Conservation (phyloP, 345 rosid genomes). For the Capsella bursapastoris region DNA sequence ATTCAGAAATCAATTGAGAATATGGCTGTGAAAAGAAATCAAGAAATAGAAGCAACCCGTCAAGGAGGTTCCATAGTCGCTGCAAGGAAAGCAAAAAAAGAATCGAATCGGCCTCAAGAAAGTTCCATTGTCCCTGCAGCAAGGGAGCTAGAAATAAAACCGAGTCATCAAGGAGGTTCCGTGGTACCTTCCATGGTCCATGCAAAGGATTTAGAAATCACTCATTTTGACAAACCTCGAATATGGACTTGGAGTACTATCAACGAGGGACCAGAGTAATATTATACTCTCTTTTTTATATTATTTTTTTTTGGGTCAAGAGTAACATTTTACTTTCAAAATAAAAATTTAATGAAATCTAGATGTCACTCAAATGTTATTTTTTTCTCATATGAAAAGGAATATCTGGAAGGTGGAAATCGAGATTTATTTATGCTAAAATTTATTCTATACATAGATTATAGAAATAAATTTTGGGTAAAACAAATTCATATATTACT, state of each 20-base stretch:
- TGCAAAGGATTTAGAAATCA: neutral
- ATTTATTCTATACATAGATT: neutral
- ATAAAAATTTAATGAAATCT: too few relatives aligned
- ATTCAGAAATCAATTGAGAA: neutral
- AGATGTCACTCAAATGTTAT: neutral
- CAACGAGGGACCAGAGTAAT: slow-evolving; percentile 26
- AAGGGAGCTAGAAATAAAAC: slow-evolving; percentile 19
- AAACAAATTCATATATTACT: neutral
- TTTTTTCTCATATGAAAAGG: neutral
- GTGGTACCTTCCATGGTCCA: neutral
- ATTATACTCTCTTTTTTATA: neutral
- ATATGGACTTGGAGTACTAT: slow-evolving; percentile 27
- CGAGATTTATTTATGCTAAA: neutral
- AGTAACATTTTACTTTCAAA: too few relatives aligned
- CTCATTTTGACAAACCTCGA: neutral
- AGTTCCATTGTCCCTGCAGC: slow-evolving; percentile 47
- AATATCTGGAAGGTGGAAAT: neutral
- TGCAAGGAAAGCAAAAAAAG: slow-evolving; percentile 14
- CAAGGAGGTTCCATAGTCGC: slow-evolving; percentile 43
- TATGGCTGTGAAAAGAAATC: slow-evolving; percentile 19
- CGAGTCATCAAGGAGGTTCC: neutral
- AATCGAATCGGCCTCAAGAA: neutral
- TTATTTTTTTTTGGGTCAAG: too few relatives aligned
- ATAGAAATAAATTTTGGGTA: neutral
- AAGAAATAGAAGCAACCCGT: neutral